A percentile compares a stretch with the other conserved stretches of the same genome.
These are phyloP conservation scores for Pyronema domesticum DNA, from an alignment of 495 filamentous ascomycete species.

Conservation along the genomic window DNA sequence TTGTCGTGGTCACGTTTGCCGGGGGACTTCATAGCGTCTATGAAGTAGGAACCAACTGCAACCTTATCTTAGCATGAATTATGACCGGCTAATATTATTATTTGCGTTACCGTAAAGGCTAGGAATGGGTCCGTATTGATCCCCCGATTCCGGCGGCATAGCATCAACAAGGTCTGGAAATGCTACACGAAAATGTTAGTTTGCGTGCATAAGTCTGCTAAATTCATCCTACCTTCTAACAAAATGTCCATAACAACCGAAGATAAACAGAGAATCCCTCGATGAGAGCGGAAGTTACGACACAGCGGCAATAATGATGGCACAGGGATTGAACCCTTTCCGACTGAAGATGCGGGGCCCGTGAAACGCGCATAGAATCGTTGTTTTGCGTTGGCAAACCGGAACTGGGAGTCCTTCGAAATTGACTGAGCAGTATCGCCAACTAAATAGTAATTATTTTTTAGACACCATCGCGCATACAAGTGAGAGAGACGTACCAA, in stretches of 20 bases:
- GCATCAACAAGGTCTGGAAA: constrained; percentile 27
- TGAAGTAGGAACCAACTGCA: constrained; percentile 5
- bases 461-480: too few species aligned
- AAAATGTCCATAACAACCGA: constrained; percentile 27
- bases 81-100: constrained; percentile 18
- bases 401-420: constrained; percentile 30
- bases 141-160: constrained; percentile 26
- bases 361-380: constrained; percentile 27
- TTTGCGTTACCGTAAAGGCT: constrained; percentile 26
- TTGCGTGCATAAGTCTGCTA: not conserved
- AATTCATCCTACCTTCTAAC: constrained; percentile 11
- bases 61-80: not conserved
- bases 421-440: constrained; percentile 33
- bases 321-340: constrained; percentile 13
- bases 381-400: constrained; percentile 29
- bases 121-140: constrained; percentile 27
- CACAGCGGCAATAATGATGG: constrained; percentile 24
- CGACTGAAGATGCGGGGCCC: not conserved
- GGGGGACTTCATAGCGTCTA: constrained; percentile 10
- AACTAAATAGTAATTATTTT: constrained; percentile 9
- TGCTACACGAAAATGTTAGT: not conserved
- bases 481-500: constrained; percentile 6
- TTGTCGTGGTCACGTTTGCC: constrained; percentile 4
- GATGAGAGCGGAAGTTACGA: constrained; percentile 30
- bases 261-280: constrained; percentile 29